These are phyloP conservation scores for Fistulinella prunicolor DNA, from an alignment of 768 basidiomycete species.

Conservation along the genomic window DNA sequence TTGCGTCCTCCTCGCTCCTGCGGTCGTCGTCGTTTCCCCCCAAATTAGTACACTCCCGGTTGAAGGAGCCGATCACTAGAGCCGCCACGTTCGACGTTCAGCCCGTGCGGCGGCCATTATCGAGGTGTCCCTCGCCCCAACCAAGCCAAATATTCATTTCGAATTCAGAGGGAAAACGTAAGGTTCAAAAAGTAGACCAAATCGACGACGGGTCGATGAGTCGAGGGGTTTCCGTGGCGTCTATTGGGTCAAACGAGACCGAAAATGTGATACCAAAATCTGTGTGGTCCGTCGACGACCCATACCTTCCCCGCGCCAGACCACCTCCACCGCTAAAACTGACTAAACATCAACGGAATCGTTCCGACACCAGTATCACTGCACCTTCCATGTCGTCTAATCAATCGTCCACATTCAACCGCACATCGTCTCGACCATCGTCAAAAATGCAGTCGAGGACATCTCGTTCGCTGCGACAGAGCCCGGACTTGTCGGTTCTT, in stretches of 20 bases:
- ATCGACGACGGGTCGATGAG: background rate
- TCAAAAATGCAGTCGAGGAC: background rate
- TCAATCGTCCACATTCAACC: background rate
- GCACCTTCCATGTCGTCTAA: background rate
- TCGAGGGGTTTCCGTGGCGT: background rate
- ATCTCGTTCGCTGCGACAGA: background rate
- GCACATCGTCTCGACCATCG: background rate
- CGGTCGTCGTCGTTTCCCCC: background rate
- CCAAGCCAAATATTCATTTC: background rate
- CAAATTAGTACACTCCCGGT: background rate
- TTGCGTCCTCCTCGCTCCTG: background rate
- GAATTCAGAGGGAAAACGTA: background rate
- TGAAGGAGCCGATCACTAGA: background rate
- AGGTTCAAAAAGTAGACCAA: background rate
- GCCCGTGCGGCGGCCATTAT: background rate
- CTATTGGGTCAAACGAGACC: background rate
- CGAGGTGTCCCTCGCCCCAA: background rate
- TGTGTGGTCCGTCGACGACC: conserved; percentile 17
- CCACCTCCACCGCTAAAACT: conserved; percentile 13
- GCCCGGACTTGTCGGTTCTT: background rate
- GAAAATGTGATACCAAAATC: background rate
- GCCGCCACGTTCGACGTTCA: background rate
- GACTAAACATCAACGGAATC: conserved; percentile 10
- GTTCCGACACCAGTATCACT: background rate
- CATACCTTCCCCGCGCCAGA: conserved; percentile 22